Evolutionary conservation across 768 basidiomycete genomes (phyloP), one percentile per base, ranked within the genome.

Genomic region (Lentinula detonsa): DNA sequence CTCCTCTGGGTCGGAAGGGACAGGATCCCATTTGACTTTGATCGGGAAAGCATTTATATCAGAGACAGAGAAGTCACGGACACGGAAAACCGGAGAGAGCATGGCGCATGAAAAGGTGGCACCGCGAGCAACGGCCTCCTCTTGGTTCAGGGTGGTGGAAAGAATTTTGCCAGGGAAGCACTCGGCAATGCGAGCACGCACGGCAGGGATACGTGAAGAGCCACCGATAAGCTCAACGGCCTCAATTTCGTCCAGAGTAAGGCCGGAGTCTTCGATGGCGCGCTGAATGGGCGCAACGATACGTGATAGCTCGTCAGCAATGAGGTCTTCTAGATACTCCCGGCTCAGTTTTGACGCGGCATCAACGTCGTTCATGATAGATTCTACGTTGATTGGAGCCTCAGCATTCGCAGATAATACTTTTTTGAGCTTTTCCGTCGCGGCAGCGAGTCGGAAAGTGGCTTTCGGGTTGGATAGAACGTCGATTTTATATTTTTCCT

Each of bases 401-500:
- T 96, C 92, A 13, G 82, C 73, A 77, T 98, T 98, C 64, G 97
- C 96, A 11, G 95, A 97, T 16, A 98, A 82, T 11, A 98, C 81
- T 78, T 98, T 98, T 81, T 98, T 98, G 70, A 98, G 82, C 71
- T 88, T 87, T 79, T 99, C 97, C 72, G 94, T 94, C 18, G 90
- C 87, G 15, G 88, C 88, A 28, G 81, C 70, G 60, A 99, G 86
- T 65, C 96, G 87, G 91, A 98, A 98, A 51, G 80, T 81, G 35
- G 95, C 97, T 75, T 98, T 98, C 66, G 93, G 91, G 75, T 82
- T 94, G 65, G 83, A 84, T 69, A 93, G 73, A 67, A 98, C 95
- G 73, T 98, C 95, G 71, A 98, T 93, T 76, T 95, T 97, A 86
- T 98, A 98, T 73, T 97, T 98, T n/a, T 75, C 72, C 77, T 94